These are phyloP conservation scores for Hyphodiscus sp. DNA, from an alignment of 2,329 filamentous ascomycete genomes.

Conservation along the genomic window DNA sequence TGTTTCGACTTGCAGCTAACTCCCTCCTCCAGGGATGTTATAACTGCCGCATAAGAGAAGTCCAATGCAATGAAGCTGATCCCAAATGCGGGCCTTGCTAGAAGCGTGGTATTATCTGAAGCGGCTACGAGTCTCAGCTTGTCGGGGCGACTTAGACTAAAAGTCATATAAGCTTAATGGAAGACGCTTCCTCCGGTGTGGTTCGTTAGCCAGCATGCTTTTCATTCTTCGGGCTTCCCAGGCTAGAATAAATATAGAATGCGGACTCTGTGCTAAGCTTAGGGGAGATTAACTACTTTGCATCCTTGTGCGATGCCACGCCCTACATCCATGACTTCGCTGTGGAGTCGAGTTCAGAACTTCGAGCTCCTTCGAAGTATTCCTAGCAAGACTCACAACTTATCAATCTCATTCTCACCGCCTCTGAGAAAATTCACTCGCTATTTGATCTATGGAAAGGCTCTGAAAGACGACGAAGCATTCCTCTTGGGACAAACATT, in stretches of 20 bases:
- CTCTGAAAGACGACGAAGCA: background rate
- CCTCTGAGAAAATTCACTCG: background rate
- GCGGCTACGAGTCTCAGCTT: conserved; percentile 1
- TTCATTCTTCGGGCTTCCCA: background rate
- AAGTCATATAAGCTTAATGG: background rate
- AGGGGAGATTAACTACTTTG: background rate
- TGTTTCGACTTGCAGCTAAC: no score
- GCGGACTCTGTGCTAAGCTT: no score
- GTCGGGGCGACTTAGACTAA: conserved; percentile 3
- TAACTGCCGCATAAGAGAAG: conserved; percentile 2
- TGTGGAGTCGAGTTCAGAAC: background rate
- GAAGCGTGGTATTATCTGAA: background rate
- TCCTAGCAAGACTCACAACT: background rate
- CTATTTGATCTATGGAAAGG: background rate
- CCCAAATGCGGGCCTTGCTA: conserved; percentile 2
- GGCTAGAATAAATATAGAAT: background rate
- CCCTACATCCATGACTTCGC: background rate
- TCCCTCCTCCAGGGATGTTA: conserved; percentile 1
- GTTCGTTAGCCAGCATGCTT: background rate
- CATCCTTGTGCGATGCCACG: background rate
- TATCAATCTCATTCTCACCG: background rate
- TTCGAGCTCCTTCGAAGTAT: background rate
- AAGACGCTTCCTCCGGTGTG: background rate
- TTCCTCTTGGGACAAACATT: conserved; percentile 5
- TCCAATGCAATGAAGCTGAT: background rate